A percentile compares a stretch with the other conserved stretches of the same genome.
Evolutionary conservation across 2,329 filamentous ascomycete genomes (phyloP).

Genomic region (Phaeosphaeriaceae sp.): DNA sequence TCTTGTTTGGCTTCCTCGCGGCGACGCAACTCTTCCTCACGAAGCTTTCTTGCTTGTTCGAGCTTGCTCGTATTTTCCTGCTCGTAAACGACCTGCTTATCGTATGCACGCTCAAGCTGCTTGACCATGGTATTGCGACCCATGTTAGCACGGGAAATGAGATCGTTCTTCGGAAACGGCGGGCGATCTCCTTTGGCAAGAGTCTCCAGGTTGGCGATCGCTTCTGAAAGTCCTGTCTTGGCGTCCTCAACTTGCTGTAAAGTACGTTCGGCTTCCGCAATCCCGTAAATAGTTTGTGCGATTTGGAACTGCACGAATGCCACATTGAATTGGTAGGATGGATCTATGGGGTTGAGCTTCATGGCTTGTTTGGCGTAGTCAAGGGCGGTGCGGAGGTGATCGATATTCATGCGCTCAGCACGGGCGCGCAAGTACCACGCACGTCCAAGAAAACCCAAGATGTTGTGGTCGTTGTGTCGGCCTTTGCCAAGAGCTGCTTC

Average conservation of each 20-base stretch:
- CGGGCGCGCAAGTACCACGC: slow-evolving; percentile 86
- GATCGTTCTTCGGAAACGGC: slow-evolving; percentile 87
- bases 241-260: slow-evolving; percentile 83
- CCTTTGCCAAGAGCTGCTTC: slow-evolving; percentile 84
- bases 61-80: slow-evolving; percentile 91
- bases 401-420: slow-evolving; percentile 65
- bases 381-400: slow-evolving; percentile 70
- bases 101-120: slow-evolving; percentile 85
- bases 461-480: slow-evolving; percentile 77
- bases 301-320: slow-evolving; percentile 97
- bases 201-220: slow-evolving; percentile 73
- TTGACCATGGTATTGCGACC: slow-evolving; percentile 92
- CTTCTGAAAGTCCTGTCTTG: slow-evolving; percentile 80
- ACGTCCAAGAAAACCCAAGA: slow-evolving; percentile 85
- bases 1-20: slow-evolving; percentile 79
- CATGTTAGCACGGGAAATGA: slow-evolving; percentile 97
- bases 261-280: slow-evolving; percentile 79
- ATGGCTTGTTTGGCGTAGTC: slow-evolving; percentile 75
- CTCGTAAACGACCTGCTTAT: slow-evolving; percentile 89
- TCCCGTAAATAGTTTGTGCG: slow-evolving; percentile 77
- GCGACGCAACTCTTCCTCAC: slow-evolving; percentile 79
- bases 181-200: slow-evolving; percentile 71
- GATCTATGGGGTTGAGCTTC: slow-evolving; percentile 78
- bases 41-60: slow-evolving; percentile 77
- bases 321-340: slow-evolving; percentile 96